A percentile compares a stretch with the other conserved stretches of the same genome.
phyloP scores from a whole-genome alignment of 768 basidiomycete genomes.

The Trametes cubensis region DNA sequence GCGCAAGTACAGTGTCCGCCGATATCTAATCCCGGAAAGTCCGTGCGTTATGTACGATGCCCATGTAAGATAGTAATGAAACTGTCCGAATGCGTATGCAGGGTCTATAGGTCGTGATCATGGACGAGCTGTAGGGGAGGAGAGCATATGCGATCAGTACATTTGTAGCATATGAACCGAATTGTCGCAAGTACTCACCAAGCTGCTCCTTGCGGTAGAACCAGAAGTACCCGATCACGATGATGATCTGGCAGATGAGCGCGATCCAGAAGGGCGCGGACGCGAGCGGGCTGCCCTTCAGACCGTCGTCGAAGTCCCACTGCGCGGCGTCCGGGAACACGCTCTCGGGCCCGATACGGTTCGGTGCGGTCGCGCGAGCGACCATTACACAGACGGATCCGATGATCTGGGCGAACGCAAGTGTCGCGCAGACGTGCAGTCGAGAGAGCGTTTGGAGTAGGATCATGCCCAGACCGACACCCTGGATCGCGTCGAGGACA shows the following conservation, averaged over 20 bases:
- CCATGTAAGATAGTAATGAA: conserved; percentile 32
- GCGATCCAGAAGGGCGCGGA: conserved; percentile 89
- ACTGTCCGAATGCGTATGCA: conserved; percentile 30
- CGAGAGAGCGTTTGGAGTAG: conserved; percentile 85
- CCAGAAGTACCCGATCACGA: conserved; percentile 93
- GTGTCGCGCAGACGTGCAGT: conserved; percentile 90
- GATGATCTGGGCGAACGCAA: conserved; percentile 88
- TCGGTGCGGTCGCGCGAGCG: conserved; percentile 88
- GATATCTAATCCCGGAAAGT: conserved; percentile 30
- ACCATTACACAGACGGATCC: conserved; percentile 92
- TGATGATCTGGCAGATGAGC: conserved; percentile 74
- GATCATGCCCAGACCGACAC: conserved; percentile 93
- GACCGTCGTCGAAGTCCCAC: conserved; percentile 82
- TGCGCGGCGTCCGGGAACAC: conserved; percentile 92
- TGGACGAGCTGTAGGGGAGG: conserved; percentile 34
- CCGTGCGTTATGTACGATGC: conserved; percentile 28
- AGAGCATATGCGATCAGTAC: conserved; percentile 1
- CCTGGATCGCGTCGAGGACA: conserved; percentile 91
- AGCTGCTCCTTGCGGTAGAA: conserved; percentile 97
- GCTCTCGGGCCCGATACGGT: conserved; percentile 82
- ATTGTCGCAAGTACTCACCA: conserved; percentile 45
- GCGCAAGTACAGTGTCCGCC: conserved; percentile 33
- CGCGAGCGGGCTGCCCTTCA: conserved; percentile 79
- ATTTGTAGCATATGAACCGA: not conserved
- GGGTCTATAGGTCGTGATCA: conserved; percentile 35